phyloP scores from a whole-genome alignment of 2,329 filamentous ascomycete genomes.

The Pseudopyrenochaeta lycopersici region DNA sequence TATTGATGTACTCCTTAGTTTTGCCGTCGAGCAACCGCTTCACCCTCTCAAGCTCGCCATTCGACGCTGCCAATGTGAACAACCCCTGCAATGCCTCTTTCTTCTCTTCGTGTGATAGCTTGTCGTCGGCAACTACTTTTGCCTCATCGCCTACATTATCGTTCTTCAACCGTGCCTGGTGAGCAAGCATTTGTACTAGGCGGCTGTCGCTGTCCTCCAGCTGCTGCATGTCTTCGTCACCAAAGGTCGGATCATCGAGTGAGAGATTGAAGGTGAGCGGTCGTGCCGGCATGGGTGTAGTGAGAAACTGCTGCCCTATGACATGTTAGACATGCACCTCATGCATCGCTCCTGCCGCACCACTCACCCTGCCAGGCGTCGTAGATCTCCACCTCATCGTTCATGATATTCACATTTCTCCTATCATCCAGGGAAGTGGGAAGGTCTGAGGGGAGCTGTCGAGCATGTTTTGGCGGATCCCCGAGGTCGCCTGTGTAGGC shows the following conservation, averaged over 20 bases:
- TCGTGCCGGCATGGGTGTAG: slow-evolving; percentile 83
- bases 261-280: slow-evolving; percentile 87
- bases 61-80: slow-evolving; percentile 94
- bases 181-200: slow-evolving; percentile 94
- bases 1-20: slow-evolving; percentile 78
- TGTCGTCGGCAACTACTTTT: slow-evolving; percentile 76
- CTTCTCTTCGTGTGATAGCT: slow-evolving; percentile 80
- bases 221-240: slow-evolving; percentile 67
- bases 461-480: slow-evolving; percentile 38
- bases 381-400: slow-evolving; percentile 93
- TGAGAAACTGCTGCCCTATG: slow-evolving; percentile 88
- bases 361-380: slow-evolving; percentile 94
- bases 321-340: slow-evolving; percentile 1
- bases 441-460: slow-evolving; percentile 79
- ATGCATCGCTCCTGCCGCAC: slow-evolving; percentile 28
- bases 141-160: slow-evolving; percentile 77
- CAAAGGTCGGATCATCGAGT: slow-evolving; percentile 79
- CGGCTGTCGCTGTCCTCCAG: slow-evolving; percentile 83
- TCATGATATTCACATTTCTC: slow-evolving; percentile 71
- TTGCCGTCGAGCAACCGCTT: slow-evolving; percentile 77
- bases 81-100: slow-evolving; percentile 82
- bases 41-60: slow-evolving; percentile 87
- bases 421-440: slow-evolving; percentile 93
- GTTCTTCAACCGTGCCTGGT: slow-evolving; percentile 86
- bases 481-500: slow-evolving; percentile 44